Conservation (phyloP, 768 basidiomycete genomes). For the Calocera cornea region DNA sequence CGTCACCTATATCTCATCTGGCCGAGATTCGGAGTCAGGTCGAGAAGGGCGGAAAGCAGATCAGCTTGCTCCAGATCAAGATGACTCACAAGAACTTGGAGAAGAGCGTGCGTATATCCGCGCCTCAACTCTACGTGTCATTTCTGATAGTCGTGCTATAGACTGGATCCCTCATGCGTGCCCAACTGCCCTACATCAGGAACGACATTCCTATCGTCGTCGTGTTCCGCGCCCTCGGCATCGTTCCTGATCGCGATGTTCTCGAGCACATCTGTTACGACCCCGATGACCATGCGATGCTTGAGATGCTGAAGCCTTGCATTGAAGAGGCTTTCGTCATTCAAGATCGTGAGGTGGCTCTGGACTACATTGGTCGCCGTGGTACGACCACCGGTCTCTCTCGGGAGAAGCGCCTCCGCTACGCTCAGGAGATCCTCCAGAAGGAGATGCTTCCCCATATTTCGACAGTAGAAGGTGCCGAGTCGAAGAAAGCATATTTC, state of each 20-base stretch:
- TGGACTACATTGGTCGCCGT: constrained; percentile 97
- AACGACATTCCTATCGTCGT: constrained; percentile 98
- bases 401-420: constrained; percentile 82
- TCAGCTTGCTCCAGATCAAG: constrained; percentile 95
- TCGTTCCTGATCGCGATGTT: constrained; percentile 95
- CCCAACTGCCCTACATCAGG: constrained; percentile 94
- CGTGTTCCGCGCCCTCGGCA: constrained; percentile 92
- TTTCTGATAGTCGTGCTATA: constrained; percentile 23
- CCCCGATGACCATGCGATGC: constrained; percentile 86
- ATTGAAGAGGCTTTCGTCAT: constrained; percentile 98
- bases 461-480: constrained; percentile 87
- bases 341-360: constrained; percentile 82
- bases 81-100: constrained; percentile 87
- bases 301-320: constrained; percentile 96
- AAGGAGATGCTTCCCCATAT: constrained; percentile 98
- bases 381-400: constrained; percentile 88
- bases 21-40: constrained; percentile 96
- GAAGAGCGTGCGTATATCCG: constrained; percentile 50
- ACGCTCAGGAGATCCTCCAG: constrained; percentile 94
- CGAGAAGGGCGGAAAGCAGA: constrained; percentile 95
- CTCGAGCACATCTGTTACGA: constrained; percentile 98
- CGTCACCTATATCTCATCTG: constrained; percentile 87
- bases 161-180: constrained; percentile 89
- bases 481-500: constrained; percentile 98
- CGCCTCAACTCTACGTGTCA: background rate